These are phyloP conservation scores for Danielozyma ontarioensis DNA, from an alignment of 805 yeast genomes.

Conservation along the genomic window DNA sequence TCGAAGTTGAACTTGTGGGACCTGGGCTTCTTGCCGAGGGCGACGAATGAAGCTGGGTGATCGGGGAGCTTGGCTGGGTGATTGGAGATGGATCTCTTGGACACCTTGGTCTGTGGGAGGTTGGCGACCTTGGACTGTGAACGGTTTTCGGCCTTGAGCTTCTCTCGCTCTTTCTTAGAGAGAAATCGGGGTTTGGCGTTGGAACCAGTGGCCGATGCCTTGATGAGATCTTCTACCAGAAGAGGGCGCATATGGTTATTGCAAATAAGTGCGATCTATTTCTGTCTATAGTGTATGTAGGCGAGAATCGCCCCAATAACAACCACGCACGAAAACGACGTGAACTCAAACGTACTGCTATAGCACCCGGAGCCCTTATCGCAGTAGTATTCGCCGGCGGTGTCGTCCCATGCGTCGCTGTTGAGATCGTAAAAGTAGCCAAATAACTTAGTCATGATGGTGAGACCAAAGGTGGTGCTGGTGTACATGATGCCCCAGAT, in stretches of 20 bases:
- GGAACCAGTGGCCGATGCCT: too few species aligned
- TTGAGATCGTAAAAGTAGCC: slow-evolving; percentile 25
- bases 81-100: too few species aligned
- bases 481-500: slow-evolving; percentile 32
- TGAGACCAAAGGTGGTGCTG: slow-evolving; percentile 26
- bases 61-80: neutral
- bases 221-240: neutral
- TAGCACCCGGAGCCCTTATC: slow-evolving; percentile 26
- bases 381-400: slow-evolving; percentile 11
- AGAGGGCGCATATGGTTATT: neutral
- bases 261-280: too few species aligned
- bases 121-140: too few species aligned
- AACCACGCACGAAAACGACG: slow-evolving; percentile 16
- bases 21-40: too few species aligned
- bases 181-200: slow-evolving; percentile 35
- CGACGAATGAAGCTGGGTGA: too few species aligned
- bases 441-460: slow-evolving; percentile 26
- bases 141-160: slow-evolving; percentile 15
- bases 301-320: slow-evolving; percentile 13
- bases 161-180: slow-evolving; percentile 40
- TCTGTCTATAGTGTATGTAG: slow-evolving; percentile 2
- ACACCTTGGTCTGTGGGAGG: too few species aligned
- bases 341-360: slow-evolving; percentile 19
- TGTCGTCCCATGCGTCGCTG: slow-evolving; percentile 13
- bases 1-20: slow-evolving; percentile 63